These are phyloP conservation scores for Strobilomyces confusus DNA, from an alignment of 768 basidiomycete species.

Conservation along the genomic window DNA sequence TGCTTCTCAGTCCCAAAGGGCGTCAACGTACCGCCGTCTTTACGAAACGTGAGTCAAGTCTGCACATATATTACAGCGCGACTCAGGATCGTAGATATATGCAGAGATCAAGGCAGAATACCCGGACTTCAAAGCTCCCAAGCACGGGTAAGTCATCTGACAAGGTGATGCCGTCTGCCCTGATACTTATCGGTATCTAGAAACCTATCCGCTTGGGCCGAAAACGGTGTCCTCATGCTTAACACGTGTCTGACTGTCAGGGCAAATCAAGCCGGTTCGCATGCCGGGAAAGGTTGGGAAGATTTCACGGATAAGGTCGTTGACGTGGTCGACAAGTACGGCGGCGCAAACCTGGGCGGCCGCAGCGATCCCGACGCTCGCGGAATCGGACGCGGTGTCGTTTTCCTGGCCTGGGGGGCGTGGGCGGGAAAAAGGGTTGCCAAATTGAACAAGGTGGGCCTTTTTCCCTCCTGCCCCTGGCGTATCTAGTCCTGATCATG, in stretches of 20 bases:
- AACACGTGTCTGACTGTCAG: conserved; percentile 92
- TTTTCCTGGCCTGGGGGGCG: conserved; percentile 89
- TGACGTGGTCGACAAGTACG: conserved; percentile 71
- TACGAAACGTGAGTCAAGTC: conserved; percentile 61
- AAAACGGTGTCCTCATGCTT: conserved; percentile 83
- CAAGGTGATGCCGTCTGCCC: conserved; percentile 9
- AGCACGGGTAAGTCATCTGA: conserved; percentile 66
- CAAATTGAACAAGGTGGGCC: conserved; percentile 64
- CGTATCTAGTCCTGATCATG: conserved; percentile 21
- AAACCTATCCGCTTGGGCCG: conserved; percentile 76
- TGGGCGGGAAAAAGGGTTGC: conserved; percentile 82
- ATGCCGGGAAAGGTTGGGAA: conserved; percentile 88
- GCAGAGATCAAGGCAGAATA: conserved; percentile 81
- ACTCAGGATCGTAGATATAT: conserved; percentile 61
- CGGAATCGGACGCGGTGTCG: conserved; percentile 68
- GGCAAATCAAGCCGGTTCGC: conserved; percentile 71
- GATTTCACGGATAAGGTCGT: conserved; percentile 82
- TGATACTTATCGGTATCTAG: conserved; percentile 36
- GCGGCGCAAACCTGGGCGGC: conserved; percentile 60
- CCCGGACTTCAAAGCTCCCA: conserved; percentile 71
- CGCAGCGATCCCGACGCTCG: conserved; percentile 32
- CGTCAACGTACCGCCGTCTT: conserved; percentile 70
- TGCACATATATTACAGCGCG: conserved; percentile 2
- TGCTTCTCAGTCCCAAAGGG: conserved; percentile 89
- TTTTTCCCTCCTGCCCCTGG: conserved; percentile 7